Base-by-base conservation (phyloP, 2,329 filamentous ascomycete species). In the Penicillium sp. region DNA sequence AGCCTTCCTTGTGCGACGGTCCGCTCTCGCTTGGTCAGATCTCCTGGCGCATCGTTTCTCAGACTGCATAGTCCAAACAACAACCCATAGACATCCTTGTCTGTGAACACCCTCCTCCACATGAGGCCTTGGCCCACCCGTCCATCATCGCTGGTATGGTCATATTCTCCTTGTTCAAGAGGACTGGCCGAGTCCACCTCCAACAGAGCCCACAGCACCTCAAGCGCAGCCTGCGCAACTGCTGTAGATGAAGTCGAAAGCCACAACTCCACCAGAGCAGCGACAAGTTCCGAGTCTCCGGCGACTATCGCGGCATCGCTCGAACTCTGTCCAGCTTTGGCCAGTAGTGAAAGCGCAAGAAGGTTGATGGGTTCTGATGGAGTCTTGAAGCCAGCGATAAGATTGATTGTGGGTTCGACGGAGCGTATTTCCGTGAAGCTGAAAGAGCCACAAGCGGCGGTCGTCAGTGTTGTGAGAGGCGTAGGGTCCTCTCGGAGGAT, bases 41-140 rank as follows among this genome's bases (percentile, higher is more conserved):
- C 72, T 35, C 68, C 72, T 30, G 79, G 69, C n/a, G 74, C 73
- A 49, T 72, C 66, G 10, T 68, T 69, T 9, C 75, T 75, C 45
- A 83, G 74, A 63, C 82, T 84, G 68, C 84, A 87, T 56, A 83
- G 78, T 33, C 82, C 81, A 73, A 86, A 89, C 35, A 89, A 77
- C 8, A 83, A 76, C 1, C 78, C 78, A 66, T 88, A 88, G 7
- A 89, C 81, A 68, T 88, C 82, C 61, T 80, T 82, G 65, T 89
- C 87, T 2, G 81, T 80, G 68, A 89, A 89, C 0, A 89, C 67
- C 19, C 87, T 83, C 69, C 86, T 83, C 87, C 86, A 89, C 69
- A 89, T 79, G 1, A 87, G 75, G 0, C 83, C 84, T 65, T 84
- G 82, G 4, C 82, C 82, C 68, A 63, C 66, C 55, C 68, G 69